Base-by-base conservation (phyloP, 1,284 basidiomycete genomes). In the Melampsora abietis-canadensis region DNA sequence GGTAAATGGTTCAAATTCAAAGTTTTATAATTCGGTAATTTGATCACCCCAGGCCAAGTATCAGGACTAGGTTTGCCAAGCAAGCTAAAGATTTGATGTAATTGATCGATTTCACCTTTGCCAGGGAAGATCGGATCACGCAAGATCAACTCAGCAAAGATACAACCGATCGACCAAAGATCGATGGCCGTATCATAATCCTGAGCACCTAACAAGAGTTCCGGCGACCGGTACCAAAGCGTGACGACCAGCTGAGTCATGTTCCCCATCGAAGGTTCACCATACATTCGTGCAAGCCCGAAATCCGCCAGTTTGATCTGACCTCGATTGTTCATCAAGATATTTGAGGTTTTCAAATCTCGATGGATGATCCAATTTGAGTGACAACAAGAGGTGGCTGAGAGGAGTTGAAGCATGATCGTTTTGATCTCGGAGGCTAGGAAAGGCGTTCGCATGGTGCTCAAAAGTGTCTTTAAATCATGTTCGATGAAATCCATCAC, bases 401-500 rank as follows among this genome's bases (percentile, higher is more conserved):
- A 93, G n/a, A 98, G 84, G 5, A 99, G 85, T 82, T 99, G 96
- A 27, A 90, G 83, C 88, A 98, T 88, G 68, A 99, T 84, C 0
- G 94, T 98, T 85, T 99, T 99, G 84, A 98, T 91, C 83, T 99
- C 96, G 47, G 93, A 96, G 81, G 94, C 92, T 34, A 97, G 84
- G 83, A 98, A 99, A 0, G 95, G 93, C 48, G 90, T 87, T 0
- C 92, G 91, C 93, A 97, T 97, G 77, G 92, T 85, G 14, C 90
- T 91, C 70, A 99, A 86, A 66, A 99, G 86, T 1, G 94, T 92
- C 83, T 98, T 98, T 81, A 99, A 88, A 82, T 99, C 95, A 82
- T 99, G 96, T 83, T 98, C 96, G 81, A 98, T 94, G 81, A 99
- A 98, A 80, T 98, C 95, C 94, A 98, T 98, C 40, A 97, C 94